phyloP scores from a whole-genome alignment of 306 rosid genomes.

The Ormosia emarginata region DNA sequence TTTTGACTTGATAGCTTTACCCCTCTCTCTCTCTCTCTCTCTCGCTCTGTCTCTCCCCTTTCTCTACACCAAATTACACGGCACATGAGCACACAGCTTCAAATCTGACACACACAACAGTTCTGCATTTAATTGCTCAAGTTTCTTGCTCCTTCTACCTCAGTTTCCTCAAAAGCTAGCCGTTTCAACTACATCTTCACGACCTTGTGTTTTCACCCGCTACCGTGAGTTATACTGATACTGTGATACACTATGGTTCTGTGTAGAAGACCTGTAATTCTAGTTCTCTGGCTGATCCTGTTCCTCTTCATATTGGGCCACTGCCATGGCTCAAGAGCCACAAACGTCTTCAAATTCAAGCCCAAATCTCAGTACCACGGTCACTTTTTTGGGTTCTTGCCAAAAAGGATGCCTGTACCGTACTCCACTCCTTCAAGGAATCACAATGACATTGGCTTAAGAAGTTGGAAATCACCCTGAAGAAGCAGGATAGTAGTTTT shows the following conservation, averaged over 20 bases:
- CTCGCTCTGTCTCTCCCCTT: not conserved
- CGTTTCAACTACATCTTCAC: not conserved
- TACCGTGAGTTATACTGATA: not conserved
- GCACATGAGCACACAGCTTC: not conserved
- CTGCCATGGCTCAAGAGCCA: constrained; percentile 52
- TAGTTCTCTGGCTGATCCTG: constrained; percentile 41
- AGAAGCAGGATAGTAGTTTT: not conserved
- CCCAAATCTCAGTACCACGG: constrained; percentile 56
- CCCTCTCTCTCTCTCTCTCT: not conserved
- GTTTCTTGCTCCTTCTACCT: constrained; percentile 20
- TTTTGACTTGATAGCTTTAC: constrained; percentile 31
- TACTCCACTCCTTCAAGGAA: constrained; percentile 92
- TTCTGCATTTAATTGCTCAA: constrained; percentile 30
- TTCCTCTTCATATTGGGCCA: constrained; percentile 38
- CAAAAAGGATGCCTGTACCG: constrained; percentile 78
- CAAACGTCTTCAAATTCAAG: constrained; percentile 52
- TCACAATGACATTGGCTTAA: constrained; percentile 88
- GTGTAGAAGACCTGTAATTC: constrained; percentile 35
- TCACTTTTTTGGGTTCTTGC: constrained; percentile 80
- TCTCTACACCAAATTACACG: constrained; percentile 18
- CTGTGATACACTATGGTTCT: constrained; percentile 32
- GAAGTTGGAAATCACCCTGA: constrained; percentile 77
- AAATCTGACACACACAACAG: not conserved
- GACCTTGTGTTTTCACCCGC: not conserved
- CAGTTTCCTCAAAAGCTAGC: constrained; percentile 19